These are phyloP conservation scores for Westerdykella aurantiaca DNA, from an alignment of 2,329 filamentous ascomycete species.

Conservation along the genomic window DNA sequence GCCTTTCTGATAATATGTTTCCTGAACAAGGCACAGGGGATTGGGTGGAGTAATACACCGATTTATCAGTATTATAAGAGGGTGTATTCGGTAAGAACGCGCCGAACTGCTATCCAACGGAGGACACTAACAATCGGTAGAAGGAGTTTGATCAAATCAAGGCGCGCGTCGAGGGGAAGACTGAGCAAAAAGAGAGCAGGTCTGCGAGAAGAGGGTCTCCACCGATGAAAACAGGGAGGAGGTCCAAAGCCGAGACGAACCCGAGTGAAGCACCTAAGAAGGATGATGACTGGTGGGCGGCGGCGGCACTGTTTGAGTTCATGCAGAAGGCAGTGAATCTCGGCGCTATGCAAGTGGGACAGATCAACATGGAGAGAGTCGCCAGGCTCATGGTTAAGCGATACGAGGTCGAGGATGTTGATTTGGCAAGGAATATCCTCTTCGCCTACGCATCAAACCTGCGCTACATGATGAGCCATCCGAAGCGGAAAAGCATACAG, in stretches of 20 bases:
- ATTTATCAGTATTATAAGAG: conserved; percentile 39
- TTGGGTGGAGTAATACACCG: conserved; percentile 41
- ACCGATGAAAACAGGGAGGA: conserved; percentile 3
- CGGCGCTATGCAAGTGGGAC: conserved; percentile 20
- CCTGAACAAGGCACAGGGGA: conserved; percentile 39
- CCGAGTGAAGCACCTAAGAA: conserved; percentile 25
- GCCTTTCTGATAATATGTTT: conserved; percentile 44
- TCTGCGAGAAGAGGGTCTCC: not conserved
- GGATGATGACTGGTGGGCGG: conserved; percentile 38
- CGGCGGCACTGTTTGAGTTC: conserved; percentile 35
- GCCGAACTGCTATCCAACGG: not conserved
- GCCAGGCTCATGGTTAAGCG: conserved; percentile 31
- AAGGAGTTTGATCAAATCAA: conserved; percentile 28
- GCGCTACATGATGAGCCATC: conserved; percentile 36
- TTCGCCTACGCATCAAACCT: conserved; percentile 34
- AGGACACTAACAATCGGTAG: conserved; percentile 11
- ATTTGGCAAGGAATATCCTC: conserved; percentile 29
- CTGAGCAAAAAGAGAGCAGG: conserved; percentile 10
- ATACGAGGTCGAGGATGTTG: conserved; percentile 34
- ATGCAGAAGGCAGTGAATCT: conserved; percentile 37
- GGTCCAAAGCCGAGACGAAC: conserved; percentile 1
- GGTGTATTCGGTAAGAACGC: conserved; percentile 31
- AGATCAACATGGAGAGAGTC: conserved; percentile 29
- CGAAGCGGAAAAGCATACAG: conserved; percentile 22
- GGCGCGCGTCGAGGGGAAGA: conserved; percentile 27